Evolutionary conservation across 2,329 filamentous ascomycete genomes (phyloP).

Genomic region (Microdochium bolleyi): DNA sequence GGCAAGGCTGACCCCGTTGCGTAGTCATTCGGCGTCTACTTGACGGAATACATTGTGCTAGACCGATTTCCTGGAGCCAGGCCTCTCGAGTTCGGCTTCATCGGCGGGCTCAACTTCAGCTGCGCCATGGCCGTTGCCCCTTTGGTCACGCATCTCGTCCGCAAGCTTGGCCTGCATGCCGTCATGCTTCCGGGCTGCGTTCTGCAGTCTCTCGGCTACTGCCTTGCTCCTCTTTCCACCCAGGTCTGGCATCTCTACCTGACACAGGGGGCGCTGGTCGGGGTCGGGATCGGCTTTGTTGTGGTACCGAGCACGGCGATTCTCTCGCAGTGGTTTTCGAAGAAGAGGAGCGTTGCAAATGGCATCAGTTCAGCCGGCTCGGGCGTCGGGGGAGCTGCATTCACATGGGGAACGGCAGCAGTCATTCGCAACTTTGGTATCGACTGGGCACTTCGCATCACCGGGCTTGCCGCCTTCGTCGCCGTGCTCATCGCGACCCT

Average conservation of each 20-base stretch:
- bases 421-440: slow-evolving; percentile 26
- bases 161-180: neutral
- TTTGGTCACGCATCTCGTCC: neutral
- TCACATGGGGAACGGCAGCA: slow-evolving; percentile 21
- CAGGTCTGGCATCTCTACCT: slow-evolving; percentile 21
- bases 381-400: slow-evolving; percentile 29
- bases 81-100: neutral
- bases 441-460: slow-evolving; percentile 27
- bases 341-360: slow-evolving; percentile 27
- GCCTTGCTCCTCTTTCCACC: neutral
- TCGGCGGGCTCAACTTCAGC: neutral
- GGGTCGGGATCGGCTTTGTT: slow-evolving; percentile 28
- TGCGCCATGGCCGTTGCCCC: slow-evolving; percentile 2
- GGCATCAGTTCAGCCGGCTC: slow-evolving; percentile 28
- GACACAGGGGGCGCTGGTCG: slow-evolving; percentile 28
- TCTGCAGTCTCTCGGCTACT: slow-evolving; percentile 13
- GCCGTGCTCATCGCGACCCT: slow-evolving; percentile 20
- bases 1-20: neutral
- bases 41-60: neutral
- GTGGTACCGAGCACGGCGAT: slow-evolving; percentile 27
- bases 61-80: neutral
- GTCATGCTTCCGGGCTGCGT: slow-evolving; percentile 25
- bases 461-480: slow-evolving; percentile 19
- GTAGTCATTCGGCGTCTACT: neutral
- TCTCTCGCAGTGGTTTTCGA: slow-evolving; percentile 31